Base-by-base conservation (phyloP, 2,329 filamentous ascomycete species). In the Claviceps citrina region DNA sequence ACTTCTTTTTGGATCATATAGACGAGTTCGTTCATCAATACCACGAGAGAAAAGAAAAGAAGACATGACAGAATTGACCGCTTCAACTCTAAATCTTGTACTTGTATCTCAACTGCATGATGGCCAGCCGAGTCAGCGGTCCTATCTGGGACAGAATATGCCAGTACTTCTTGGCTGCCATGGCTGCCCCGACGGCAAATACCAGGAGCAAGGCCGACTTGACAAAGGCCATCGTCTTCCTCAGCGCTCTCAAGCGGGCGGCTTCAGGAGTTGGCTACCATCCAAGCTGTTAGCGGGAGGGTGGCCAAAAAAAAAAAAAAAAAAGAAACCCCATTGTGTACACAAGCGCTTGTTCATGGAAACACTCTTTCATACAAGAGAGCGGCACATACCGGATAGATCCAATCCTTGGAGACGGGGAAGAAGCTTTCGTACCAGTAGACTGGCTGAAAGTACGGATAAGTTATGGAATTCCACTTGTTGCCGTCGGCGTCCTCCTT, bases 361-460 rank as follows among this genome's bases (percentile, higher is more conserved):
- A 24, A 8, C 22, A 5, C 5, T 24, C 5, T 8, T 24, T 24
- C 5, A 5, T 5, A 8, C 8, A 24, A 8, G 22, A 24, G 22
- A 24, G 16, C 10, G 13, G 15, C 13, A 51, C 58, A 47, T 43
- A 62, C 59, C 16, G 47, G 52, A 32, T 53, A 61, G 10, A 44
- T 37, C 49, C 58, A 57, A 28, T 63, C 56, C 3, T 39, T 36
- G 45, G 53, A 60, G 3, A 38, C 42, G 1, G 60, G 59, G 22
- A 63, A 63, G 27, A 63, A 31, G 38, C 58, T 54, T 5, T 47
- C 47, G 33, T 56, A 62, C 60, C 59, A 63, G 32, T 50, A 59
- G 19, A 56, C 45, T 0, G 45, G 46, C 43, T 63, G 60, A 2
- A 49, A 54, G 43, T 53, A 58, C 1, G 61, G 61, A 43, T 61